Conservation (phyloP, 2,329 filamentous ascomycete species). For the Monilinia fructigena region DNA sequence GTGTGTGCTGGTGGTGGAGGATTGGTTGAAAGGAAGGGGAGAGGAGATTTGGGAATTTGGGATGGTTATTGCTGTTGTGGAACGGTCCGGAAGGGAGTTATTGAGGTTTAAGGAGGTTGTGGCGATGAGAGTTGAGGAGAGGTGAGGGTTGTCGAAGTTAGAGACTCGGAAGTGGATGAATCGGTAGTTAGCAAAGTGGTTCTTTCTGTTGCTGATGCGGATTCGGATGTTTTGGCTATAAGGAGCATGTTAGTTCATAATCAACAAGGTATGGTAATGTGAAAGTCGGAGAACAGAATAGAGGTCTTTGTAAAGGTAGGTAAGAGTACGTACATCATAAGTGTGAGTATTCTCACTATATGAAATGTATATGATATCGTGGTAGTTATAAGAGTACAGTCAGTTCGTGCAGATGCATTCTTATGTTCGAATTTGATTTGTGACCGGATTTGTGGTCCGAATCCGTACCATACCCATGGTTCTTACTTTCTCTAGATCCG, state of each 20-base stretch:
- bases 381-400: neutral
- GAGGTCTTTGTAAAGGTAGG: too few species aligned
- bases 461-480: neutral
- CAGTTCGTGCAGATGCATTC: neutral
- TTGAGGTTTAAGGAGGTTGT: neutral
- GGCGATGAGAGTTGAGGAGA: neutral
- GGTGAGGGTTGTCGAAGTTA: neutral
- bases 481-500: neutral
- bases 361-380: neutral
- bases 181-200: neutral
- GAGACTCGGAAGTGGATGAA: neutral
- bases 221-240: neutral
- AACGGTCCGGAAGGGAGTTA: neutral
- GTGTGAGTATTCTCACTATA: neutral
- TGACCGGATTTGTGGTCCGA: neutral
- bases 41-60: neutral
- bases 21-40: too few species aligned
- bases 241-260: too few species aligned
- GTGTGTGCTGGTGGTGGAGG: neutral
- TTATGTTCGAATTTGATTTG: neutral
- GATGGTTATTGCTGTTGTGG: neutral
- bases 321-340: neutral
- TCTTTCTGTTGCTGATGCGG: neutral
- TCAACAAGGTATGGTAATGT: neutral
- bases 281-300: neutral